Percentiles rank a stretch among this genome's conserved stretches.
These are phyloP conservation scores for Leccinum proliferum DNA, from an alignment of 1,284 basidiomycete genomes.

Conservation along the genomic window DNA sequence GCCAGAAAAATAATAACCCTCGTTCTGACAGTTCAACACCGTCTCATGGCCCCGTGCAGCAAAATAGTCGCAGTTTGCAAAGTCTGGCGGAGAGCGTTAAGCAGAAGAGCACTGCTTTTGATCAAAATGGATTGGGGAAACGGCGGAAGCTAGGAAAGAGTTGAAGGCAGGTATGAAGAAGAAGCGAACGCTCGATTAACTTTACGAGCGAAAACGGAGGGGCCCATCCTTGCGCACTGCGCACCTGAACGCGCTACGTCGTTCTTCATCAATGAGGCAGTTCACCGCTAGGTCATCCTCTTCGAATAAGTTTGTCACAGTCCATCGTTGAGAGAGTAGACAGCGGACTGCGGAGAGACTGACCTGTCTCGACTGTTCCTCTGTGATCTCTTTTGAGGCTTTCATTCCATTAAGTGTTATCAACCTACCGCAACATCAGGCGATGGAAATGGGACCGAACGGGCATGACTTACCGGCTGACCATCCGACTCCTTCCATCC, in stretches of 20 bases:
- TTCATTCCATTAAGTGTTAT: slow-evolving; percentile 97
- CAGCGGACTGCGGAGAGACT: slow-evolving; percentile 11
- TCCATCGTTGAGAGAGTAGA: not conserved
- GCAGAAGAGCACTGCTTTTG: slow-evolving; percentile 50
- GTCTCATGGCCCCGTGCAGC: slow-evolving; percentile 7
- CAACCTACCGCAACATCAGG: slow-evolving; percentile 50
- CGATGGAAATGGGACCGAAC: not conserved
- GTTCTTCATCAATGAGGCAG: not conserved
- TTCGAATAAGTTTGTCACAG: not conserved
- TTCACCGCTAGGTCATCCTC: not conserved
- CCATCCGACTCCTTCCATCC: slow-evolving; percentile 91
- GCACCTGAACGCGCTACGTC: not conserved
- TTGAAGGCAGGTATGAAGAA: slow-evolving; percentile 3
- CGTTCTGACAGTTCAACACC: slow-evolving; percentile 6
- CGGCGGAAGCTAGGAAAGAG: slow-evolving; percentile 40
- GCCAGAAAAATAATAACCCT: slow-evolving; percentile 37
- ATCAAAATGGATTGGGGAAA: slow-evolving; percentile 41
- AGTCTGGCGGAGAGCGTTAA: slow-evolving; percentile 83
- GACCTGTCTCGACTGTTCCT: slow-evolving; percentile 93
- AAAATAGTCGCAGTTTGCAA: slow-evolving; percentile 41
- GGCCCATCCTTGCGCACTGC: not conserved
- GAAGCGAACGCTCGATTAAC: not conserved
- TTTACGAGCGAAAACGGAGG: not conserved
- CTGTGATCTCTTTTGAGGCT: slow-evolving; percentile 93
- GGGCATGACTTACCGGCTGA: slow-evolving; percentile 70